These are phyloP conservation scores for Colletotrichum horii DNA, from an alignment of 2,329 filamentous ascomycete species.

Conservation along the genomic window DNA sequence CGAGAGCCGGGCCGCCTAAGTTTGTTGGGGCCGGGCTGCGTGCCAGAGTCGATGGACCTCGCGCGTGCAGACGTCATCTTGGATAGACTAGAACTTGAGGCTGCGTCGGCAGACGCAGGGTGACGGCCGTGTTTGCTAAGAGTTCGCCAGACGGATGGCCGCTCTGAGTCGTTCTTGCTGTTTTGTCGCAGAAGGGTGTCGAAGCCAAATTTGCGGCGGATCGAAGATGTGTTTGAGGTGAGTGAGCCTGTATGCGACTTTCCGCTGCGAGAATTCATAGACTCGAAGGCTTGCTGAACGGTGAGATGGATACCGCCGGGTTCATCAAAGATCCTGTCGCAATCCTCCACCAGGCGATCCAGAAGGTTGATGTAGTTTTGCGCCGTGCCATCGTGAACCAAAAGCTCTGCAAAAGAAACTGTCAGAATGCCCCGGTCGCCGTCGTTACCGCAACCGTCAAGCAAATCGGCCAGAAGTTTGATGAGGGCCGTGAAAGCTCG, in stretches of 20 bases:
- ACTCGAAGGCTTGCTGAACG: constrained; percentile 57
- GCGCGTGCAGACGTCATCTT: constrained; percentile 70
- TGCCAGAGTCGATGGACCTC: constrained; percentile 77
- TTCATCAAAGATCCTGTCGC: constrained; percentile 85
- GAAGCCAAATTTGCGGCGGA: constrained; percentile 84
- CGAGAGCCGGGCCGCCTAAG: constrained; percentile 59
- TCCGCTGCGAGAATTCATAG: constrained; percentile 62
- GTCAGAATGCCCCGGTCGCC: constrained; percentile 88
- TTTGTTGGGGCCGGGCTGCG: constrained; percentile 52
- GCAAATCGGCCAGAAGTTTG: constrained; percentile 83
- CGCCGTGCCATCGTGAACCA: constrained; percentile 78
- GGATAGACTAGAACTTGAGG: constrained; percentile 66
- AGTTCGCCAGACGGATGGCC: constrained; percentile 83
- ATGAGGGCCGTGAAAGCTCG: constrained; percentile 85
- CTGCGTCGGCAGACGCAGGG: constrained; percentile 62
- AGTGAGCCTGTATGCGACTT: constrained; percentile 76
- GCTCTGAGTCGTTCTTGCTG: constrained; percentile 74
- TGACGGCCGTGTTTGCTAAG: constrained; percentile 80
- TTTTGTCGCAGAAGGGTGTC: constrained; percentile 78
- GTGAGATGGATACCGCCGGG: constrained; percentile 28
- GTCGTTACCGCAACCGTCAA: constrained; percentile 90
- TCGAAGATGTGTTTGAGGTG: constrained; percentile 84
- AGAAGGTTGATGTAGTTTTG: constrained; percentile 87
- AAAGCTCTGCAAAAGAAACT: constrained; percentile 84
- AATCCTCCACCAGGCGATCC: constrained; percentile 88